Evolutionary conservation across 192 early-diverging fungal species (phyloP).

Genomic region (Coemansia sp.): DNA sequence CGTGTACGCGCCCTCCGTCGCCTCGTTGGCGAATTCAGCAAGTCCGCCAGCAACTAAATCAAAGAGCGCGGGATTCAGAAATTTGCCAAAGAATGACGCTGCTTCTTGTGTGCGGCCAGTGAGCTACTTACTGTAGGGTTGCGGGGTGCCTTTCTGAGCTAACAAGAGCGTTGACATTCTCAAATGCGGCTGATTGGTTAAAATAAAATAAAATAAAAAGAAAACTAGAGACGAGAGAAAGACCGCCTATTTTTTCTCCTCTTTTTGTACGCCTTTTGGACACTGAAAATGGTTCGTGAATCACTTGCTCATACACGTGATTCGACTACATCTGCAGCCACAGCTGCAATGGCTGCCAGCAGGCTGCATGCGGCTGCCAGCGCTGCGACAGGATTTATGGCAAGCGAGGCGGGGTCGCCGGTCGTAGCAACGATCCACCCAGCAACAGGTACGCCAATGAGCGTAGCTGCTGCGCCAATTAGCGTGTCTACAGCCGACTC

Average conservation of each 20-base stretch:
- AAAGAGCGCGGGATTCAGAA: no score
- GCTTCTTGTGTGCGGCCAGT: no score
- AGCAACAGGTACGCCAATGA: neutral
- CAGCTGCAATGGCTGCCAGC: neutral
- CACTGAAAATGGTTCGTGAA: neutral
- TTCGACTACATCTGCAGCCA: neutral
- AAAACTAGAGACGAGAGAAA: neutral
- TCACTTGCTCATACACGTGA: neutral
- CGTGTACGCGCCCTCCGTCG: constrained; percentile 12
- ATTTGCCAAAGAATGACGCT: no score
- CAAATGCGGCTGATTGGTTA: constrained; percentile 26
- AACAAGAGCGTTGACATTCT: constrained; percentile 55
- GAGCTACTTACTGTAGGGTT: constrained; percentile 54
- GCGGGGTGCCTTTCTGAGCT: constrained; percentile 58
- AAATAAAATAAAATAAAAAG: neutral
- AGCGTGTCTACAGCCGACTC: neutral
- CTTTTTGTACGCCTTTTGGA: neutral
- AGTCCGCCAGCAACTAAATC: constrained; percentile 52
- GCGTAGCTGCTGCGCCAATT: neutral
- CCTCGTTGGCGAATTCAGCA: constrained; percentile 51
- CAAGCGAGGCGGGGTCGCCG: neutral
- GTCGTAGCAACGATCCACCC: neutral
- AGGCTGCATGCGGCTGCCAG: constrained; percentile 12
- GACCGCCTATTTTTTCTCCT: neutral
- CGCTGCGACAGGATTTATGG: neutral